A percentile compares a stretch with the other conserved stretches of the same genome.
These are phyloP conservation scores for Thalassiosira mediterranea DNA, from an alignment of 352 stramenopile genomes.

Conservation along the genomic window DNA sequence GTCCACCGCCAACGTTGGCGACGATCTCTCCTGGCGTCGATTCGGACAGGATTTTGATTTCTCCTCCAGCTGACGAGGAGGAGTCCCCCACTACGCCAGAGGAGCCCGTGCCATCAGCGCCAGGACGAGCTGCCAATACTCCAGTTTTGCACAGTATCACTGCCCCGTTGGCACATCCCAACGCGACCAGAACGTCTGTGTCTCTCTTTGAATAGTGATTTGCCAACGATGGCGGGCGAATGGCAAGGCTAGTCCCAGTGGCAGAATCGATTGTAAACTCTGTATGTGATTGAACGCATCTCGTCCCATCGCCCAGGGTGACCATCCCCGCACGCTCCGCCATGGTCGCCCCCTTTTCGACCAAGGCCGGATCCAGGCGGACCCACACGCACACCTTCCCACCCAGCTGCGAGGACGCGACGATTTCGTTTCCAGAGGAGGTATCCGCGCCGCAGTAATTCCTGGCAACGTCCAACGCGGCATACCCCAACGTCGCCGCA, in stretches of 20 bases:
- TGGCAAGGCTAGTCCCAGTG: slow-evolving; percentile 61
- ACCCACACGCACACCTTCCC: slow-evolving; percentile 41
- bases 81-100: slow-evolving; percentile 37
- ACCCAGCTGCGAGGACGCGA: slow-evolving; percentile 43
- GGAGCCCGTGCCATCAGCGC: slow-evolving; percentile 9
- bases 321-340: neutral
- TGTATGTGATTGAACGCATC: slow-evolving; percentile 12
- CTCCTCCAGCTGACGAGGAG: slow-evolving; percentile 12
- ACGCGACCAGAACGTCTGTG: slow-evolving; percentile 57
- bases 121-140: slow-evolving; percentile 38
- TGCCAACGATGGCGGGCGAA: slow-evolving; percentile 57
- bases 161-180: slow-evolving; percentile 69
- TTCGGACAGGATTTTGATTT: slow-evolving; percentile 23
- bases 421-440: slow-evolving; percentile 56
- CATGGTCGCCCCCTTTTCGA: slow-evolving; percentile 9
- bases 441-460: slow-evolving; percentile 71
- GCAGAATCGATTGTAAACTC: slow-evolving; percentile 64
- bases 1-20: slow-evolving; percentile 39
- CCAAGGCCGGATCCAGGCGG: slow-evolving; percentile 18
- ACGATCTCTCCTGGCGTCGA: slow-evolving; percentile 57
- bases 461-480: slow-evolving; percentile 46
- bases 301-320: neutral
- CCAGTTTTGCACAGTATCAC: slow-evolving; percentile 61
- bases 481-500: slow-evolving; percentile 45
- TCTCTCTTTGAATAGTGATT: slow-evolving; percentile 48